Evolutionary conservation across 176 grass and related monocot species (phyloP), one percentile per base, ranked within the genome.

Genomic region (Phragmites australis): DNA sequence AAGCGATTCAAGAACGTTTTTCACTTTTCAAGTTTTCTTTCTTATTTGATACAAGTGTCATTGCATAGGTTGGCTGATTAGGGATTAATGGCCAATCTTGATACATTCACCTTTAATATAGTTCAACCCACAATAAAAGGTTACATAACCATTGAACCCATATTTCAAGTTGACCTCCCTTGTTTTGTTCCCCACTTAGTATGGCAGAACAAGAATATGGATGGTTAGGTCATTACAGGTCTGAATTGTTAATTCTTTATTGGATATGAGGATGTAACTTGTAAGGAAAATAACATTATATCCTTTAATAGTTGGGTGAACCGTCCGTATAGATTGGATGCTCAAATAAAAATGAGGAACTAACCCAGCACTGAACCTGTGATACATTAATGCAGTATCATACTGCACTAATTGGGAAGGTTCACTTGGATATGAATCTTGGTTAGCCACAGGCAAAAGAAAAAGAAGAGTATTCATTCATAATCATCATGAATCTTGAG

Each of bases 171-270:
- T 80, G 70, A 70, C 43, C 70, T 70, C 50, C 30, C 54, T 64
- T 89, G 61, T 75, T 84, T 32, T 77, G 16, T 76, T 23, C 59
- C 86, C 47, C 15, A 65, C 85, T 65, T 7, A 51, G 34, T 39
- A 48, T 73, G 68, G 74, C 58, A 25, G 40, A 40, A 57, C 57
- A 59, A 59, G 50, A 50, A 79, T 6, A 52, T 44, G 67, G 31
- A 26, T 84, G 42, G n/a, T n/a, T n/a, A n/a, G n/a, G n/a, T n/a
- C n/a, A n/a, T n/a, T n/a, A n/a, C n/a, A n/a, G n/a, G 59, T 29
- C 3, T 43, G 55, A 34, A 43, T 32, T 83, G 41, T 11, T 49
- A 58, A 53, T 43, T 21, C 60, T n/a, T n/a, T n/a, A n/a, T n/a
- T n/a, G n/a, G 65, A 23, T n/a, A 83, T 41, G 54, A 17, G 41